Percentiles rank a stretch among this genome's conserved stretches.
phyloP scores from a whole-genome alignment of 345 rosid genomes.

The Aegle marmelos region DNA sequence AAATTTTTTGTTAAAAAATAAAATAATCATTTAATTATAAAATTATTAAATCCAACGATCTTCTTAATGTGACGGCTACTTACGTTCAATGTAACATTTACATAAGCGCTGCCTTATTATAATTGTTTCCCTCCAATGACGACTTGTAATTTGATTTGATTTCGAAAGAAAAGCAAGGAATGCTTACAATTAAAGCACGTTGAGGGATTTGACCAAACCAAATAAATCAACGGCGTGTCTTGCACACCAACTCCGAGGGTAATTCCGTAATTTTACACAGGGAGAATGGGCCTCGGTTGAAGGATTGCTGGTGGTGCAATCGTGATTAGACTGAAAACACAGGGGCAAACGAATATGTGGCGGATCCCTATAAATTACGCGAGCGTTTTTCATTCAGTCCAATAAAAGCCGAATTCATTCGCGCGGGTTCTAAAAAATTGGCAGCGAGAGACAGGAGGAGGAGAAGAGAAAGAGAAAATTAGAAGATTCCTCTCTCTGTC shows the following conservation, averaged over 20 bases:
- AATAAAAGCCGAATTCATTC: conserved; percentile 27
- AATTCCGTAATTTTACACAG: not conserved
- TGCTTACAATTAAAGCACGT: too few relatives aligned
- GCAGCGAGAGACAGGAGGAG: conserved; percentile 33
- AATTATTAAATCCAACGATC: too few relatives aligned
- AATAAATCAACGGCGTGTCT: not conserved
- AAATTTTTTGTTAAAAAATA: too few relatives aligned
- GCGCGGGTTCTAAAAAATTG: conserved; percentile 9
- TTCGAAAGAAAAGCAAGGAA: too few relatives aligned
- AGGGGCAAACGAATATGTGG: not conserved
- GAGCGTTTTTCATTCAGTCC: conserved; percentile 25
- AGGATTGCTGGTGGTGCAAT: not conserved
- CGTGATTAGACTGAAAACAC: conserved; percentile 5
- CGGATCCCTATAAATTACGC: conserved; percentile 9
- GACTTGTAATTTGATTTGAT: too few relatives aligned
- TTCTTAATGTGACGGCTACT: too few relatives aligned
- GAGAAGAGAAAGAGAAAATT: not conserved
- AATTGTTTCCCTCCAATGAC: too few relatives aligned
- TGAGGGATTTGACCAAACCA: not conserved
- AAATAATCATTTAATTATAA: too few relatives aligned
- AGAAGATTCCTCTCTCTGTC: not conserved
- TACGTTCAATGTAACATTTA: too few relatives aligned
- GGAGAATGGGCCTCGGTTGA: too few relatives aligned
- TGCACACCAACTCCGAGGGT: not conserved
- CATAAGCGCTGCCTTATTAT: too few relatives aligned